Evolutionary conservation across 1,284 basidiomycete genomes (phyloP).

Genomic region (Trichosporon sp.): DNA sequence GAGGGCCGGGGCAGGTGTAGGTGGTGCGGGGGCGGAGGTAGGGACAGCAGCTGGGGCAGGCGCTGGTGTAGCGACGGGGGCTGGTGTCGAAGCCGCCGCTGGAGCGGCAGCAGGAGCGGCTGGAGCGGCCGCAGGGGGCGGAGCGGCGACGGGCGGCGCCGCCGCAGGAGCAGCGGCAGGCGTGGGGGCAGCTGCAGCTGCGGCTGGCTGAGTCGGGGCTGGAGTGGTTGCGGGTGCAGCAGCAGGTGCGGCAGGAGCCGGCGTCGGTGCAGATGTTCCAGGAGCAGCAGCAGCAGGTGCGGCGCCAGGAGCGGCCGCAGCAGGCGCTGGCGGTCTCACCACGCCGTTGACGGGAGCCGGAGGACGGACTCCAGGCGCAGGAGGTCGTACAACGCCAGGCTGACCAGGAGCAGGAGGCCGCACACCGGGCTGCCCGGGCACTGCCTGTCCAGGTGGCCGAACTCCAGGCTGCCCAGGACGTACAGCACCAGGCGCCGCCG

Average conservation of each 20-base stretch:
- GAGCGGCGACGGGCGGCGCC: background rate
- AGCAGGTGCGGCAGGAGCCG: background rate
- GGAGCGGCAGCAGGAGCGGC: background rate
- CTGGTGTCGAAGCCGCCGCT: no score
- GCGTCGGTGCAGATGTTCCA: background rate
- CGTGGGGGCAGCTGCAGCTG: background rate
- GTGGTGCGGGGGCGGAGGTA: background rate
- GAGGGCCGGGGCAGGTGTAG: background rate
- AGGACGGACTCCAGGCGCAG: background rate
- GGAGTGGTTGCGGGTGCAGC: background rate
- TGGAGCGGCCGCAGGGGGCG: background rate
- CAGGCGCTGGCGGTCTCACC: background rate
- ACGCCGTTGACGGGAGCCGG: constrained; percentile 2
- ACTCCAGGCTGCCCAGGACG: constrained; percentile 1
- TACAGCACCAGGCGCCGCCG: background rate
- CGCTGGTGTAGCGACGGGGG: background rate
- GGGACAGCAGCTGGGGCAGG: background rate
- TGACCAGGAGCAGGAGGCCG: background rate
- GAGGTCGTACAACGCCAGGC: background rate
- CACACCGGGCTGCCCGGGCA: background rate
- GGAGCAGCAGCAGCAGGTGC: background rate
- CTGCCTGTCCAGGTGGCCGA: background rate
- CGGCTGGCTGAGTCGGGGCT: background rate
- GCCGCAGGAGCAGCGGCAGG: background rate
- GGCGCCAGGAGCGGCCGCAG: background rate